Evolutionary conservation across 1,284 basidiomycete species (phyloP).

Genomic region (Pisolithus thermaeus): DNA sequence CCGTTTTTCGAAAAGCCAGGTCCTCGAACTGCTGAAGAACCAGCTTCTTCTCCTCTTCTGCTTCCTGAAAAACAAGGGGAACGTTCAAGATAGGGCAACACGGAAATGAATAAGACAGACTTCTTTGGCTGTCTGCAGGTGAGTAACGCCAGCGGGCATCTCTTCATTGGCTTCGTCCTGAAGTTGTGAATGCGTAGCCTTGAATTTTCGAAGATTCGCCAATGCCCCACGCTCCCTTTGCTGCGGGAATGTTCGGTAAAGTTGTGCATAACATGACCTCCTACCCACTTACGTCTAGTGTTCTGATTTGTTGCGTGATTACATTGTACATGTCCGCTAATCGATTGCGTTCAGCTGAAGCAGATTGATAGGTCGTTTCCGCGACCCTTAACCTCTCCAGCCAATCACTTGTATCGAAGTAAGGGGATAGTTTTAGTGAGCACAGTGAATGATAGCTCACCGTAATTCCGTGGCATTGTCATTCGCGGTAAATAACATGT

Average conservation of each 20-base stretch:
- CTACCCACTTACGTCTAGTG: constrained; percentile 15
- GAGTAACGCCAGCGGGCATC: constrained; percentile 65
- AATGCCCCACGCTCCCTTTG: constrained; percentile 19
- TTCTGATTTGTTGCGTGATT: constrained; percentile 13
- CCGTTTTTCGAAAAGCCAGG: constrained; percentile 35
- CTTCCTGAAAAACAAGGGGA: constrained; percentile 37
- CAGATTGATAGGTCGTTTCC: constrained; percentile 21
- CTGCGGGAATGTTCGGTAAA: constrained; percentile 15
- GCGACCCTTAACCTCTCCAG: constrained; percentile 21
- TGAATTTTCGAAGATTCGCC: constrained; percentile 26
- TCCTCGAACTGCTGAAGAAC: constrained; percentile 47
- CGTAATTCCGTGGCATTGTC: constrained; percentile 30
- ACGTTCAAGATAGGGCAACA: neutral
- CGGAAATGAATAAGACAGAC: constrained; percentile 28
- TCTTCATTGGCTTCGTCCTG: constrained; percentile 67
- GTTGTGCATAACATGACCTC: neutral
- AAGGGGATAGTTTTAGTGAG: neutral
- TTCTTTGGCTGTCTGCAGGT: constrained; percentile 53
- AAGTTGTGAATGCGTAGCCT: constrained; percentile 33
- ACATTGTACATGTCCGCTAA: constrained; percentile 19
- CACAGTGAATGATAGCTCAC: constrained; percentile 18
- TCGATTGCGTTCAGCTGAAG: constrained; percentile 14
- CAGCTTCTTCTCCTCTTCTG: constrained; percentile 45
- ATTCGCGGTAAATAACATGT: constrained; percentile 43
- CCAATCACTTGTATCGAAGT: constrained; percentile 19